A percentile compares a stretch with the other conserved stretches of the same genome.
phyloP scores from a whole-genome alignment of 179 eudicot genomes.

The Beta lomatogona region DNA sequence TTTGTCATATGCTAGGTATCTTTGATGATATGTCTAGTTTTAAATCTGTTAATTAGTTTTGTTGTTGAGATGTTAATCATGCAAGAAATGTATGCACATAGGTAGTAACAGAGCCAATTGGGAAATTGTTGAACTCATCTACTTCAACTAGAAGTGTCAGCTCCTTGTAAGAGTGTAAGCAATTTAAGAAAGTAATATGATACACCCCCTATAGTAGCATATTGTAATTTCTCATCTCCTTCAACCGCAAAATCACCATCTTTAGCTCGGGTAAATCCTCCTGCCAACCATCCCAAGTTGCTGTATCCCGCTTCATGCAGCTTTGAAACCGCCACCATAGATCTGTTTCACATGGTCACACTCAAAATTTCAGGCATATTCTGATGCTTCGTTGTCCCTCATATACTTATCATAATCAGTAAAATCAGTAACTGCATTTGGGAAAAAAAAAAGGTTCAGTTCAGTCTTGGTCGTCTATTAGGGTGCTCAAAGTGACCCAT shows the following conservation, averaged over 20 bases:
- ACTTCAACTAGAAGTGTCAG: constrained; percentile 30
- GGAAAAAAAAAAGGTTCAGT: no score
- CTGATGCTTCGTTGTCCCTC: neutral
- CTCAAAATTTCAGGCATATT: neutral
- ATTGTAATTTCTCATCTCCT: constrained; percentile 83
- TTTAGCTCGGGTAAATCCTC: constrained; percentile 66
- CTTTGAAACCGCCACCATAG: constrained; percentile 68
- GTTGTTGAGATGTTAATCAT: neutral
- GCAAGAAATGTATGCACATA: constrained; percentile 6
- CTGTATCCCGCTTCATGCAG: constrained; percentile 69
- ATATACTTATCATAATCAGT: neutral
- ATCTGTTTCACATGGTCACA: constrained; percentile 41
- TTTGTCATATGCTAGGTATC: neutral
- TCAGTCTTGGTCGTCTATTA: neutral
- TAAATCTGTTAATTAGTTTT: neutral
- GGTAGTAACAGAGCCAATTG: neutral
- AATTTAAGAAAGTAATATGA: constrained; percentile 75
- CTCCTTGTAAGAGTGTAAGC: constrained; percentile 57
- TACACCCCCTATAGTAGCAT: constrained; percentile 83
- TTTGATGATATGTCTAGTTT: neutral
- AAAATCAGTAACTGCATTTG: neutral
- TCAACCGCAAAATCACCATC: constrained; percentile 74
- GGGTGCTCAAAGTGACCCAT: no score
- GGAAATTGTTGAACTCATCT: neutral
- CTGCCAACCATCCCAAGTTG: constrained; percentile 83